A percentile compares a stretch with the other conserved stretches of the same genome.
Evolutionary conservation across 768 basidiomycete species (phyloP).

Genomic region (Boletus huronensis): DNA sequence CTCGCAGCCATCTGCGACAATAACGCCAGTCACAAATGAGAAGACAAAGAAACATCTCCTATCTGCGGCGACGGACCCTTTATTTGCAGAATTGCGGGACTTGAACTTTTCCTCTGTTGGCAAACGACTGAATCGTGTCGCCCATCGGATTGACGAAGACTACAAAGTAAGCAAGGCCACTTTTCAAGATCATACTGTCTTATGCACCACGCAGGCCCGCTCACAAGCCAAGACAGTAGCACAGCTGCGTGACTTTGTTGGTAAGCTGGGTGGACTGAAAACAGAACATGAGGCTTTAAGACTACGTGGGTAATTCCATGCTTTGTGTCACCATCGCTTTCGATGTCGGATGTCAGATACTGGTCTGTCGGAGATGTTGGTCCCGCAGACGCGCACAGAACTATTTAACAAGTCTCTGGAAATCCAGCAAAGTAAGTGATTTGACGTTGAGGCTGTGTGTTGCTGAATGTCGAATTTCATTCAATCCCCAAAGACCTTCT

Average conservation of each 20-base stretch:
- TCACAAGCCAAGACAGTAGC: slow-evolving; percentile 87
- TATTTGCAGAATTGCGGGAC: slow-evolving; percentile 83
- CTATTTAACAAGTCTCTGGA: slow-evolving; percentile 90
- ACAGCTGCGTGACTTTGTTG: slow-evolving; percentile 92
- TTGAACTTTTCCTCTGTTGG: slow-evolving; percentile 91
- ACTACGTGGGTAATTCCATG: slow-evolving; percentile 59
- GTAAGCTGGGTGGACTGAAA: slow-evolving; percentile 89
- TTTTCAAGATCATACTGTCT: not conserved
- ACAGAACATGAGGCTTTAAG: slow-evolving; percentile 86
- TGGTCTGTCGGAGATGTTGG: slow-evolving; percentile 86
- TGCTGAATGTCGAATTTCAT: slow-evolving; percentile 3
- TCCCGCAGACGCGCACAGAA: slow-evolving; percentile 80
- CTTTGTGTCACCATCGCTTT: not conserved
- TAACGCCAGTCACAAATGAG: slow-evolving; percentile 61
- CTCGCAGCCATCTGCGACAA: slow-evolving; percentile 42
- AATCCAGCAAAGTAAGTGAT: slow-evolving; percentile 83
- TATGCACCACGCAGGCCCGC: slow-evolving; percentile 50
- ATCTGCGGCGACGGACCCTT: slow-evolving; percentile 69
- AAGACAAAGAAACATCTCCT: slow-evolving; percentile 89
- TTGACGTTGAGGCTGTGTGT: slow-evolving; percentile 1
- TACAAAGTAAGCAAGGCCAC: slow-evolving; percentile 61
- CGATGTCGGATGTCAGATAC: slow-evolving; percentile 59
- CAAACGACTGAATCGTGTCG: slow-evolving; percentile 72
- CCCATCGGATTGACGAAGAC: slow-evolving; percentile 84
- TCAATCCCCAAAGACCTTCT: slow-evolving; percentile 65